Evolutionary conservation across 2,329 filamentous ascomycete genomes (phyloP).

Genomic region (Emmonsia crescens): DNA sequence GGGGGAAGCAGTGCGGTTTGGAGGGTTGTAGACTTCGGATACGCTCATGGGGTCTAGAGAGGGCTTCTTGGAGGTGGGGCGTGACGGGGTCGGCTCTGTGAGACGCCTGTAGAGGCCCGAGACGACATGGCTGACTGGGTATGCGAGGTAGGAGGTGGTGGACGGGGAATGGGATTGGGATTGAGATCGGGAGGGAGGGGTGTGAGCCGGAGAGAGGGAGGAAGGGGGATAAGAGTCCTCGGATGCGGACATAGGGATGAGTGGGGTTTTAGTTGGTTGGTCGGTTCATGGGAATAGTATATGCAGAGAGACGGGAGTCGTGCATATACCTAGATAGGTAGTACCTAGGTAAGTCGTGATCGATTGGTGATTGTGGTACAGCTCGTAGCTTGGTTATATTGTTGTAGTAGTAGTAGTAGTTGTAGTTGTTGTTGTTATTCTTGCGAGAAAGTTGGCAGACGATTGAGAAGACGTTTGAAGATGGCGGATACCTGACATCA

Average conservation of each 20-base stretch:
- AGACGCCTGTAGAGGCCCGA: conserved; percentile 60
- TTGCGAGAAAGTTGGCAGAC: no score
- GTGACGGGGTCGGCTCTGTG: conserved; percentile 29
- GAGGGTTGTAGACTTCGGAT: conserved; percentile 50
- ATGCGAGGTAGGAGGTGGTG: conserved; percentile 39
- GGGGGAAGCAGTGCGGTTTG: conserved; percentile 56
- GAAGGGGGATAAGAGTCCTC: conserved; percentile 2
- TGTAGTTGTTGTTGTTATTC: neutral
- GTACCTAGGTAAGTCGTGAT: neutral
- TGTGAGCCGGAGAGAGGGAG: conserved; percentile 1
- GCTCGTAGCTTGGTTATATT: neutral
- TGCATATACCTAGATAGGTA: neutral
- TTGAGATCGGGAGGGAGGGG: conserved; percentile 8
- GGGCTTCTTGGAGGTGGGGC: conserved; percentile 9
- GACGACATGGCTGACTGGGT: conserved; percentile 42
- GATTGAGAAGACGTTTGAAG: no score
- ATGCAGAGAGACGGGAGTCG: neutral
- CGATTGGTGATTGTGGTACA: neutral
- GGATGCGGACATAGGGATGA: neutral
- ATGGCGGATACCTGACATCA: neutral
- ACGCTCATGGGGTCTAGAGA: conserved; percentile 14
- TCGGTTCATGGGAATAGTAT: neutral
- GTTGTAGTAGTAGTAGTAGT: no score
- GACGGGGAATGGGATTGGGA: conserved; percentile 19
- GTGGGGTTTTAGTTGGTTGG: neutral